These are phyloP conservation scores for Polytrichum formosum DNA, from an alignment of 225 moss, liverwort and hornwort species.

Conservation along the genomic window DNA sequence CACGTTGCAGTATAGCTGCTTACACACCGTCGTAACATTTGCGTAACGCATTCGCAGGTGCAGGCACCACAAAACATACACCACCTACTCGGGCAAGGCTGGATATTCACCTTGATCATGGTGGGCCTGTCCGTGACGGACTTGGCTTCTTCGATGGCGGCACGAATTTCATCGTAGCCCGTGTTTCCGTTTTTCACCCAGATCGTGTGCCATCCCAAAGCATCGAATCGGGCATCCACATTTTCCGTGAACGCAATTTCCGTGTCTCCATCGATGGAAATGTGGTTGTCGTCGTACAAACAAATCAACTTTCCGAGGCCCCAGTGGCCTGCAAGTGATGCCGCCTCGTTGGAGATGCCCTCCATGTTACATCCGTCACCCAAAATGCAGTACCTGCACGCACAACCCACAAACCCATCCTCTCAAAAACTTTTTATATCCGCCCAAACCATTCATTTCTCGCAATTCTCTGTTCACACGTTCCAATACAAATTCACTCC, in stretches of 20 bases:
- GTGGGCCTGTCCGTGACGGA: constrained; percentile 90
- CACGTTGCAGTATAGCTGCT: too few relatives aligned
- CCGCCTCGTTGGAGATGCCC: constrained; percentile 90
- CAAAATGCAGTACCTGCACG: constrained; percentile 63
- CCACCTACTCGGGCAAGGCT: too few relatives aligned
- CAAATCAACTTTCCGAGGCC: constrained; percentile 76
- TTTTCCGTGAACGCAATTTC: constrained; percentile 89
- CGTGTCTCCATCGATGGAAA: constrained; percentile 83
- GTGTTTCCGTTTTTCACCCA: constrained; percentile 88
- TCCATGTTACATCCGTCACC: constrained; percentile 94
- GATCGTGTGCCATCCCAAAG: constrained; percentile 70
- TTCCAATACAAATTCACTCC: too few relatives aligned
- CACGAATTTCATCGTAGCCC: constrained; percentile 78
- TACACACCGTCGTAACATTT: too few relatives aligned
- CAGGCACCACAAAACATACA: too few relatives aligned
- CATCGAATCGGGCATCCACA: constrained; percentile 57
- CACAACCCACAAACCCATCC: too few relatives aligned
- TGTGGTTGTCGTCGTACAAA: constrained; percentile 85
- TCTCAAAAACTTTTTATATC: too few relatives aligned
- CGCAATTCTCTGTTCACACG: too few relatives aligned
- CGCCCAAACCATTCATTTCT: too few relatives aligned
- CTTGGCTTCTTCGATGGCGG: constrained; percentile 89
- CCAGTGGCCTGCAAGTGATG: constrained; percentile 97
- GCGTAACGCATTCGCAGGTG: too few relatives aligned
- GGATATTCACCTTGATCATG: constrained; percentile 60